These are phyloP conservation scores for Avena insularis DNA, from an alignment of 176 grass and related monocot species.

Conservation along the genomic window DNA sequence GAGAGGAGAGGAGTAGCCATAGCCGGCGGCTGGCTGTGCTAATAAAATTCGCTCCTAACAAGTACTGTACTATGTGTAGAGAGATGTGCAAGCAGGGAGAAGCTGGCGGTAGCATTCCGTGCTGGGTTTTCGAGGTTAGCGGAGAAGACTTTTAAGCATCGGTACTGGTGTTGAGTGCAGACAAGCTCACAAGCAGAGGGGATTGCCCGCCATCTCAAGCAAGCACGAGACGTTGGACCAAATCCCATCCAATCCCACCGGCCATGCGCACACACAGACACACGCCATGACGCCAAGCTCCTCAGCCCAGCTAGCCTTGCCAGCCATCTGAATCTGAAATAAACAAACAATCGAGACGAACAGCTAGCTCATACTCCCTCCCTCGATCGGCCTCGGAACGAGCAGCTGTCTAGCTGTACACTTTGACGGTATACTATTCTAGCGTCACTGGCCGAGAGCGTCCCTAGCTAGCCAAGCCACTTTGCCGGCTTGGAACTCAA, in stretches of 20 bases:
- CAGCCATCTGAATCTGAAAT: neutral
- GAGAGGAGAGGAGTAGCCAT: too few relatives aligned
- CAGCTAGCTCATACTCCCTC: neutral
- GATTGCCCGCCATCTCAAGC: constrained; percentile 60
- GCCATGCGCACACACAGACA: neutral
- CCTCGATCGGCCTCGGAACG: neutral
- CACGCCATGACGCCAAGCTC: neutral
- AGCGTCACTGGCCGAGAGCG: neutral
- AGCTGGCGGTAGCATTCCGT: neutral
- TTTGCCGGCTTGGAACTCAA: constrained; percentile 54
- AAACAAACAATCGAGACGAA: constrained; percentile 2
- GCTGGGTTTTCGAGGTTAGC: constrained; percentile 40
- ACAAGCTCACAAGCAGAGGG: constrained; percentile 12
- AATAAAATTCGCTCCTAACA: too few relatives aligned
- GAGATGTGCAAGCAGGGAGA: neutral
- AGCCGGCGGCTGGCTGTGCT: too few relatives aligned
- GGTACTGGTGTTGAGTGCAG: constrained; percentile 56
- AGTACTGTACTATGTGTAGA: too few relatives aligned
- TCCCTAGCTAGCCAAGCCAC: constrained; percentile 8
- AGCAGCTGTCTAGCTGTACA: neutral
- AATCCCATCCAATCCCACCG: constrained; percentile 49
- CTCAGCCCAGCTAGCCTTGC: neutral
- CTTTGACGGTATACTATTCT: constrained; percentile 23
- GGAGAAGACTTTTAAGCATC: constrained; percentile 49
- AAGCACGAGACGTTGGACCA: constrained; percentile 55